Conservation (phyloP, 371 early-diverging fungal genomes). For the Rhizopus sp. region DNA sequence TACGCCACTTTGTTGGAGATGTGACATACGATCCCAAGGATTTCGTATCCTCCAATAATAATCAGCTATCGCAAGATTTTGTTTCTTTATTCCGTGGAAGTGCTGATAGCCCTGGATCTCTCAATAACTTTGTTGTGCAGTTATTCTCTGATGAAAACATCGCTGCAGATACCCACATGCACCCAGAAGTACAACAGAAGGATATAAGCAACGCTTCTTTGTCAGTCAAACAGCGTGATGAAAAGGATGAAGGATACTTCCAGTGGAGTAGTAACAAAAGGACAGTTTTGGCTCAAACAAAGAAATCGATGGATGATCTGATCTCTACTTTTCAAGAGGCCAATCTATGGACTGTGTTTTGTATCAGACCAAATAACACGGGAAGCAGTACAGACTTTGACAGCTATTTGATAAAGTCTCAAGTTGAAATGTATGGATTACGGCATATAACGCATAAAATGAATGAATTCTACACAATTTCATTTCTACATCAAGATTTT, state of each 20-base stretch:
- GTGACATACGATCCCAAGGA: slow-evolving; percentile 71
- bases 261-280: slow-evolving; percentile 5
- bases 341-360: slow-evolving; percentile 80
- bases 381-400: slow-evolving; percentile 58
- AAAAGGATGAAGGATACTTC: neutral
- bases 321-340: slow-evolving; percentile 78
- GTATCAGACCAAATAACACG: slow-evolving; percentile 69
- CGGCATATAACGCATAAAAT: slow-evolving; percentile 46
- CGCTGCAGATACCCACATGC: slow-evolving; percentile 34
- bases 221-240: slow-evolving; percentile 5
- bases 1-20: slow-evolving; percentile 74
- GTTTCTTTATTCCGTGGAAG: slow-evolving; percentile 66
- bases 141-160: slow-evolving; percentile 39
- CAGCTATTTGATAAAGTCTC: slow-evolving; percentile 49
- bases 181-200: slow-evolving; percentile 11
- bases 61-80: slow-evolving; percentile 73
- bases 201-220: slow-evolving; percentile 9
- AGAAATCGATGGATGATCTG: slow-evolving; percentile 70
- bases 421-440: slow-evolving; percentile 56
- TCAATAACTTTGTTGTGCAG: slow-evolving; percentile 23
- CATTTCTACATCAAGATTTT: slow-evolving; percentile 50
- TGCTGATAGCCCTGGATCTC: slow-evolving; percentile 46
- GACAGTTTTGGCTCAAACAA: slow-evolving; percentile 56
- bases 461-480: slow-evolving; percentile 52
- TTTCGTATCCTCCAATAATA: slow-evolving; percentile 69